phyloP scores from a whole-genome alignment of 2,329 filamentous ascomycete species.

The Stemphylium vesicarium region DNA sequence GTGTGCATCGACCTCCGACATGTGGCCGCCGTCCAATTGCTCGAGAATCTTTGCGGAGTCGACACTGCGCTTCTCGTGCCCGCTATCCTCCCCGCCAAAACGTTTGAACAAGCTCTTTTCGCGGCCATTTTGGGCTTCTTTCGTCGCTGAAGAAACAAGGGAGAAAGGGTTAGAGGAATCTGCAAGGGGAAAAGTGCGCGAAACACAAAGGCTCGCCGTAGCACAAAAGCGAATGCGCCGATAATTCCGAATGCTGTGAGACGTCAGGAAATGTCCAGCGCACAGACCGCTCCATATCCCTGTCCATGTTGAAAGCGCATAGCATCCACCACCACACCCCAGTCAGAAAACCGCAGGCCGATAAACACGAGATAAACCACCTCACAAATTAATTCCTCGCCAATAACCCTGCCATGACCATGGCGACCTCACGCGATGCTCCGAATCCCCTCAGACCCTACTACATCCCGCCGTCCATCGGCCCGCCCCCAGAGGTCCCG shows the following conservation, averaged over 20 bases:
- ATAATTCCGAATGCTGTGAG: slow-evolving; percentile 25
- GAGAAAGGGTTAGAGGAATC: neutral
- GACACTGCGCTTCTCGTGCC: slow-evolving; percentile 18
- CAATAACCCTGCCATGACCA: slow-evolving; percentile 16
- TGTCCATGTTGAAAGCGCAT: slow-evolving; percentile 13
- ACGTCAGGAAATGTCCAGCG: slow-evolving; percentile 18
- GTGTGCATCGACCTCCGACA: neutral
- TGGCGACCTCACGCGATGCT: slow-evolving; percentile 54
- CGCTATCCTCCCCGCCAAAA: slow-evolving; percentile 7
- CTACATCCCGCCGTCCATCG: slow-evolving; percentile 73
- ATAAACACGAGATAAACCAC: slow-evolving; percentile 7
- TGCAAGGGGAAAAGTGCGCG: slow-evolving; percentile 4
- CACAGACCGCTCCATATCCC: slow-evolving; percentile 10
- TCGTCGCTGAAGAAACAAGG: neutral
- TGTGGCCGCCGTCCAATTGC: slow-evolving; percentile 21
- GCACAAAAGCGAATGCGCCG: slow-evolving; percentile 7
- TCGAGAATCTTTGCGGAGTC: slow-evolving; percentile 22
- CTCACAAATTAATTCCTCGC: slow-evolving; percentile 4
- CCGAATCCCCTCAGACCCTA: slow-evolving; percentile 73
- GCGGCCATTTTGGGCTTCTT: slow-evolving; percentile 18
- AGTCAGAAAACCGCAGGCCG: slow-evolving; percentile 4
- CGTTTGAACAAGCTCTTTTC: slow-evolving; percentile 13
- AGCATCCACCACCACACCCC: slow-evolving; percentile 10
- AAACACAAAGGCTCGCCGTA: slow-evolving; percentile 5
- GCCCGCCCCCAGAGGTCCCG: slow-evolving; percentile 58